These are phyloP conservation scores for Perkinsus chesapeaki DNA, from an alignment of 169 alveolate genomes.

Conservation along the genomic window DNA sequence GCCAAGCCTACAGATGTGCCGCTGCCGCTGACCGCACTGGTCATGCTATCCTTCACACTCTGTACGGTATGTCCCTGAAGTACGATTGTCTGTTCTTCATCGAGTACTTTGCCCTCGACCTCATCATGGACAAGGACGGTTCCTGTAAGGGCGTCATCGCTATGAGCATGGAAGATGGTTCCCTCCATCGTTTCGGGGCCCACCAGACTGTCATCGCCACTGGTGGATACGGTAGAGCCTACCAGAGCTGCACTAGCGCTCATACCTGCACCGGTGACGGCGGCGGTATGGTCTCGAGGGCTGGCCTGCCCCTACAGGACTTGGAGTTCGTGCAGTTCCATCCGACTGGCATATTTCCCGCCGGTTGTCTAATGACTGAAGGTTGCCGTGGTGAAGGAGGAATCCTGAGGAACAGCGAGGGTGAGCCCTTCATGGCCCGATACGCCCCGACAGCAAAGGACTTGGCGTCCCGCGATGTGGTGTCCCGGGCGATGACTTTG, in stretches of 20 bases:
- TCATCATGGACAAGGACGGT: constrained; percentile 77
- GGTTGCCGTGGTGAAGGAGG: constrained; percentile 99
- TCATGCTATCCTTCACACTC: constrained; percentile 94
- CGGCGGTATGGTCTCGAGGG: constrained; percentile 76
- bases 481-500: constrained; percentile 90
- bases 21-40: constrained; percentile 99
- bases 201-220: constrained; percentile 89
- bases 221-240: constrained; percentile 97
- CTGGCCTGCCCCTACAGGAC: constrained; percentile 92
- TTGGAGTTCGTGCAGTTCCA: constrained; percentile 95
- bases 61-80: constrained; percentile 84
- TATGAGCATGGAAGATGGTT: constrained; percentile 89
- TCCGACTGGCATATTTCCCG: constrained; percentile 97
- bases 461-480: constrained; percentile 96
- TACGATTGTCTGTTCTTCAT: constrained; percentile 88
- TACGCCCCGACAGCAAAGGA: constrained; percentile 93
- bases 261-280: constrained; percentile 99
- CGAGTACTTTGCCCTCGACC: constrained; percentile 92
- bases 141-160: constrained; percentile 84
- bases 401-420: constrained; percentile 88
- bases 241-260: constrained; percentile 94
- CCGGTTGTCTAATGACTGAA: constrained; percentile 95
- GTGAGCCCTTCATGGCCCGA: constrained; percentile 90
- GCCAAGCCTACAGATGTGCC: constrained; percentile 95
- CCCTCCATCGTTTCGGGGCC: constrained; percentile 89